Base-by-base conservation (phyloP, 345 rosid species). In the Noccaea caerulescens region DNA sequence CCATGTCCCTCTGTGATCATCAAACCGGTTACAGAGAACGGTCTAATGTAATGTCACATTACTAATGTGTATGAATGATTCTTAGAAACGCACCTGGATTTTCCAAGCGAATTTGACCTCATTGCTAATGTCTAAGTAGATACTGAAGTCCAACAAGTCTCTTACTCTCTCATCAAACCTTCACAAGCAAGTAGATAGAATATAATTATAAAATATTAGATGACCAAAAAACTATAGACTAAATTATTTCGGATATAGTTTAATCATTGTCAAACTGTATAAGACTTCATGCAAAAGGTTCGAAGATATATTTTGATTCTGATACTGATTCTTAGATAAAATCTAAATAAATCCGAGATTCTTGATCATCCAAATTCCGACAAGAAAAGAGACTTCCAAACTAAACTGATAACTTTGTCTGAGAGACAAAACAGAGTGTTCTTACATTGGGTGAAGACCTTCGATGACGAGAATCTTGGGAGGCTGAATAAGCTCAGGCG, bases 91-190 rank as follows among this genome's bases (percentile, higher is more conserved):
- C 10, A 84, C 86, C 88, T 79, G 86, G 38, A 82, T 91, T 72
- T 93, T 93, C 98, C 97, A 93, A 44, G 98, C 95, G 84, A 93
- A 93, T 72, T 93, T 93, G 77, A 93, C 97, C 61, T 91, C 96
- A 51, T 89, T 91, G 87, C 97, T 93, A 37, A 93, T 93, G 81
- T 93, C 98, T 84, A 93, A 86, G 85, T 93, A 91, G 76, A 93
- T 89, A 59, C 97, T 87, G 80, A 93, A 91, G 93, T 93, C 97
- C 34, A 93, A 67, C 0, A 93, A 84, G 4, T 88, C 86, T 77
- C 97, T 86, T 56, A 93, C 98, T 6, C 98, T 85, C 75, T 77
- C 71, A 81, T 93, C 98, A 76, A 55, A 93, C 98, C 98, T 91
- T 68, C 64, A 70, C 41, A 43, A 38, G 70, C 41, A 43, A 38